Conservation (phyloP, 108 stramenopile species). For the Skeletonema marinoi region DNA sequence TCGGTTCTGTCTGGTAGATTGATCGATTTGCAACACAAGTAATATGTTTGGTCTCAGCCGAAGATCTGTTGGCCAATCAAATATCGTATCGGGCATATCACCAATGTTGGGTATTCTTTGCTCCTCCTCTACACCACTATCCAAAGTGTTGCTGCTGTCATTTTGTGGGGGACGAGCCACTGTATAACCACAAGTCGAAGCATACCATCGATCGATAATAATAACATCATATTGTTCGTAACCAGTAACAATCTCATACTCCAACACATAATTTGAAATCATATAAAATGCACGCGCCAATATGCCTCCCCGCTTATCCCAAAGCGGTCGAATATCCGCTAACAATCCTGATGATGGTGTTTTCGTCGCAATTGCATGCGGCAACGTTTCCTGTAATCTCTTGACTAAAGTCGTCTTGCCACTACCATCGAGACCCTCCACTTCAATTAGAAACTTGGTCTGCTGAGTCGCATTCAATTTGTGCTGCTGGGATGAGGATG, state of each 20-base stretch:
- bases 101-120: neutral
- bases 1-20: conserved; percentile 14
- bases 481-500: neutral
- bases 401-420: conserved; percentile 45
- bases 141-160: neutral
- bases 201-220: conserved; percentile 45
- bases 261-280: conserved; percentile 48
- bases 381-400: neutral
- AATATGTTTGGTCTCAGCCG: conserved; percentile 17
- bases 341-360: conserved; percentile 37
- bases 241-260: conserved; percentile 34
- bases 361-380: conserved; percentile 17
- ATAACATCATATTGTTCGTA: conserved; percentile 1
- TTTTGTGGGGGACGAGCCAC: conserved; percentile 12
- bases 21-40: conserved; percentile 31
- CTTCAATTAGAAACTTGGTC: conserved; percentile 21
- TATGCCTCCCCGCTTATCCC: conserved; percentile 43
- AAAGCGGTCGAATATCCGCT: conserved; percentile 31
- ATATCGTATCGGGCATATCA: conserved; percentile 8
- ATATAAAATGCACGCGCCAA: conserved; percentile 50
- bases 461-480: neutral
- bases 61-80: conserved; percentile 47
- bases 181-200: conserved; percentile 29
- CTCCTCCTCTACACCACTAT: neutral
- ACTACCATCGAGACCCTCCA: conserved; percentile 48